Base-by-base conservation (phyloP, 176 grass and related monocot genomes). In the Luzula sylvatica region DNA sequence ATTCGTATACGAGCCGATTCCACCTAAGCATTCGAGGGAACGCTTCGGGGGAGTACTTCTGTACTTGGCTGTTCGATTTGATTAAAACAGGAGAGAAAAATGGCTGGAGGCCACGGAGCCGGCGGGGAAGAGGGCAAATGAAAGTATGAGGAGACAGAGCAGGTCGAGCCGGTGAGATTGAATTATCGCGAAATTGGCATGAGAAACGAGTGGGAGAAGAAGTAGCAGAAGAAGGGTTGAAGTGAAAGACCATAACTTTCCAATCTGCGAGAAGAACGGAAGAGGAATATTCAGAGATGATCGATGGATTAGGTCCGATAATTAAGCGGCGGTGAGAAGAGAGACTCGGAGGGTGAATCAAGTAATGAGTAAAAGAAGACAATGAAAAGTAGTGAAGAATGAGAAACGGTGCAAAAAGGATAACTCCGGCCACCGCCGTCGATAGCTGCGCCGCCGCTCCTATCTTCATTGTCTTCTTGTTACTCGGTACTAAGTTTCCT, bases 201-300 rank as follows among this genome's bases (percentile, higher is more conserved):
- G 67, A 77, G 23, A 51, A 38, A 42, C 46, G 32, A 47, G 12
- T 0, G 50, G 15, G 32, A 47, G 12, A 1, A 60, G 15, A 26
- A 30, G 3, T 3, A 5, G 1, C 6, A 8, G 20, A 49, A 65
- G 32, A 3, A 20, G 44, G 42, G 20, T 13, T 38, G 54, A 56
- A 78, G 61, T 52, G 73, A 46, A 90, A 42, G 42, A 85, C 24
- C 19, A 81, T 51, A 42, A 74, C 67, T 60, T 92, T 72, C 87
- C 76, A 85, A 62, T 81, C 87, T 4, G 65, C 76, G 1, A 92
- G 50, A 47, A 92, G 80, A 18, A 85, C 53, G 42, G 79, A 35
- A 39, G 27, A 11, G 1, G 41, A 24, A 28, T 15, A 41, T 15
- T 15, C 25, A 25, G 42, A 56, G 5, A 25, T 25, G 16, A 20